These are phyloP conservation scores for Beauveria medogensis DNA, from an alignment of 2,329 filamentous ascomycete species.

Conservation along the genomic window DNA sequence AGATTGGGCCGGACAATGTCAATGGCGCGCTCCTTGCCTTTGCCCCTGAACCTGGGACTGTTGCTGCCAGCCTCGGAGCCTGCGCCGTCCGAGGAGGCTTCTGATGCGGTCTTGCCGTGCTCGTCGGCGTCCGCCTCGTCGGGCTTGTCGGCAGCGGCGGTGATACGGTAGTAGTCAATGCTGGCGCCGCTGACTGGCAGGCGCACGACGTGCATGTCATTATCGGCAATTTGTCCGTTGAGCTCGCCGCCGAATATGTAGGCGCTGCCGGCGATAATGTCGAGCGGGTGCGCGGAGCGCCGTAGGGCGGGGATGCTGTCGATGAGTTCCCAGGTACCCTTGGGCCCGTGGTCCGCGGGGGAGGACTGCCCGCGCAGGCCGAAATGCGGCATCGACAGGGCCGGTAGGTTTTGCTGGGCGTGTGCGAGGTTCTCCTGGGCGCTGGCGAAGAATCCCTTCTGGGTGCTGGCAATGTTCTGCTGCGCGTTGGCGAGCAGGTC, in stretches of 20 bases:
- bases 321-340: slow-evolving; percentile 55
- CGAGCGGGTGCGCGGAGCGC: slow-evolving; percentile 66
- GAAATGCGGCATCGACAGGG: slow-evolving; percentile 22
- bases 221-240: slow-evolving; percentile 61
- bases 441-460: slow-evolving; percentile 33
- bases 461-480: slow-evolving; percentile 34
- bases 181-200: slow-evolving; percentile 49
- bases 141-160: slow-evolving; percentile 36
- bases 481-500: slow-evolving; percentile 36
- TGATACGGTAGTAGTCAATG: slow-evolving; percentile 52
- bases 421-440: slow-evolving; percentile 28
- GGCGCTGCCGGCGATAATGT: slow-evolving; percentile 46
- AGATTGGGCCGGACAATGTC: slow-evolving; percentile 20
- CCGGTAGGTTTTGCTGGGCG: slow-evolving; percentile 38
- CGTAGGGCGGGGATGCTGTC: slow-evolving; percentile 45
- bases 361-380: slow-evolving; percentile 1
- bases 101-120: slow-evolving; percentile 10
- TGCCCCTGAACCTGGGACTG: slow-evolving; percentile 21
- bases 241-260: slow-evolving; percentile 74
- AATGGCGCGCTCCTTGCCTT: slow-evolving; percentile 31
- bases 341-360: slow-evolving; percentile 22
- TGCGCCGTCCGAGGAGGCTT: slow-evolving; percentile 20
- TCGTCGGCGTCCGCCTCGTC: slow-evolving; percentile 19
- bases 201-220: slow-evolving; percentile 59
- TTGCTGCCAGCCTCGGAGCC: slow-evolving; percentile 27